A percentile compares a stretch with the other conserved stretches of the same genome.
Conservation (phyloP, 495 filamentous ascomycete species). For the Cercophora sp. region DNA sequence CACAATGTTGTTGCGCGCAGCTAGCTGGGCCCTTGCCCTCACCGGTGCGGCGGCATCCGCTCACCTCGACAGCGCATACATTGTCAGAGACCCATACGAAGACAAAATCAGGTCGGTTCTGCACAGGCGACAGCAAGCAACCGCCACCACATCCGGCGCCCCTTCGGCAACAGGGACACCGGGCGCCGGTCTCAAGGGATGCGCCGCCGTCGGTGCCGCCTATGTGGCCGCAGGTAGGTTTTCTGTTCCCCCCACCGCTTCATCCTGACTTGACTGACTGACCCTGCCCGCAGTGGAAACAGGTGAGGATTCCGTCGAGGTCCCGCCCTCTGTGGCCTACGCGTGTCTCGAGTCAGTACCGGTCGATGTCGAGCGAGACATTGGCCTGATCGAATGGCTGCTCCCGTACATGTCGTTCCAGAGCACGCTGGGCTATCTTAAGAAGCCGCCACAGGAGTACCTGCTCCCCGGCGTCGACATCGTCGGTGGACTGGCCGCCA, state of each 20-base stretch:
- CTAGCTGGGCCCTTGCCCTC: constrained; percentile 1
- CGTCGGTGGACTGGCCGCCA: constrained; percentile 29
- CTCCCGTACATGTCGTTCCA: constrained; percentile 19
- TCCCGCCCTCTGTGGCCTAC: constrained; percentile 8
- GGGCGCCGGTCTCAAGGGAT: neutral
- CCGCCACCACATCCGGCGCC: neutral
- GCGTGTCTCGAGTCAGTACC: constrained; percentile 10
- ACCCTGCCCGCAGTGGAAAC: no score
- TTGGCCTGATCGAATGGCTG: constrained; percentile 7
- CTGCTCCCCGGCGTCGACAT: constrained; percentile 34
- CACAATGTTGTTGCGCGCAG: constrained; percentile 1
- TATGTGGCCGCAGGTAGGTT: neutral
- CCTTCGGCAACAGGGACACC: neutral
- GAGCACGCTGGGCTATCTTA: constrained; percentile 37
- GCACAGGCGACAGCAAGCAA: neutral
- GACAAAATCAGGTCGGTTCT: no score
- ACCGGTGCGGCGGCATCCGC: neutral
- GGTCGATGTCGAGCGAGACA: constrained; percentile 8
- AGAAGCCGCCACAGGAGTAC: constrained; percentile 36
- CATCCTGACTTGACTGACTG: no score
- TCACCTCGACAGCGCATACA: neutral
- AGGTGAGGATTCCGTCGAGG: neutral
- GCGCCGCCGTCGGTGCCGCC: neutral
- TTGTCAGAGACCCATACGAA: no score
- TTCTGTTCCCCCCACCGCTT: no score